Conservation (phyloP, 2,329 filamentous ascomycete species). For the Claviceps quebecensis region DNA sequence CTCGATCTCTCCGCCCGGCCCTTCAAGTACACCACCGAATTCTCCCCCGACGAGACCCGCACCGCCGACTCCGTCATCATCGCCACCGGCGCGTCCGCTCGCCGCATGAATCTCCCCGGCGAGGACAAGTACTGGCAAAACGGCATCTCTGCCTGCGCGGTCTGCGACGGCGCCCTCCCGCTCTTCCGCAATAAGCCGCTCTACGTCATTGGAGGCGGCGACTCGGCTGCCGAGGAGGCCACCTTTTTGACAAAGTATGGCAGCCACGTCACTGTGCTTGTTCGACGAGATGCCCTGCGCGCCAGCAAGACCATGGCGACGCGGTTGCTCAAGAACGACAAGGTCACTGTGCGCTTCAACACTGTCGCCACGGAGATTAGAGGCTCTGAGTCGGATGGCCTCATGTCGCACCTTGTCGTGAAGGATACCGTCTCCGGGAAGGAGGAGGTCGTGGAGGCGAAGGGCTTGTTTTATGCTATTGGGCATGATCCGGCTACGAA, state of each 20-base stretch:
- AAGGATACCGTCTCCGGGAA: slow-evolving; percentile 64
- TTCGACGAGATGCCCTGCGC: slow-evolving; percentile 72
- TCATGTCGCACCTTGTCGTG: slow-evolving; percentile 81
- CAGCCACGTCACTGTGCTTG: slow-evolving; percentile 85
- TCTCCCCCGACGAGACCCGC: slow-evolving; percentile 65
- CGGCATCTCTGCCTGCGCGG: slow-evolving; percentile 89
- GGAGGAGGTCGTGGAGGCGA: slow-evolving; percentile 75
- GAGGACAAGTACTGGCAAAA: slow-evolving; percentile 97
- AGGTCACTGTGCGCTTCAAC: slow-evolving; percentile 85
- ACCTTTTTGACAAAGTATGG: slow-evolving; percentile 97
- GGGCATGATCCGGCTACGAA: slow-evolving; percentile 87
- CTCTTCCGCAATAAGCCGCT: slow-evolving; percentile 96
- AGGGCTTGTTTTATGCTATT: slow-evolving; percentile 92
- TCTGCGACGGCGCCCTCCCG: slow-evolving; percentile 91
- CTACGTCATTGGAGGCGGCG: slow-evolving; percentile 90
- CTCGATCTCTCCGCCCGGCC: slow-evolving; percentile 74
- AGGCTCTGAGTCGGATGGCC: slow-evolving; percentile 60
- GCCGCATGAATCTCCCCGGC: slow-evolving; percentile 66
- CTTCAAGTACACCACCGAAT: slow-evolving; percentile 91
- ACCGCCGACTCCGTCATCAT: slow-evolving; percentile 90
- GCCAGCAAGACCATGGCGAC: slow-evolving; percentile 88
- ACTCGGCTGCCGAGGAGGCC: slow-evolving; percentile 93
- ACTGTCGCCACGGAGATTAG: slow-evolving; percentile 67
- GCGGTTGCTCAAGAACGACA: slow-evolving; percentile 66
- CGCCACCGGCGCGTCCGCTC: slow-evolving; percentile 86